Percentiles rank a stretch among this genome's conserved stretches.
Evolutionary conservation across 768 basidiomycete genomes (phyloP).

Genomic region (Coprinellus micaceus): DNA sequence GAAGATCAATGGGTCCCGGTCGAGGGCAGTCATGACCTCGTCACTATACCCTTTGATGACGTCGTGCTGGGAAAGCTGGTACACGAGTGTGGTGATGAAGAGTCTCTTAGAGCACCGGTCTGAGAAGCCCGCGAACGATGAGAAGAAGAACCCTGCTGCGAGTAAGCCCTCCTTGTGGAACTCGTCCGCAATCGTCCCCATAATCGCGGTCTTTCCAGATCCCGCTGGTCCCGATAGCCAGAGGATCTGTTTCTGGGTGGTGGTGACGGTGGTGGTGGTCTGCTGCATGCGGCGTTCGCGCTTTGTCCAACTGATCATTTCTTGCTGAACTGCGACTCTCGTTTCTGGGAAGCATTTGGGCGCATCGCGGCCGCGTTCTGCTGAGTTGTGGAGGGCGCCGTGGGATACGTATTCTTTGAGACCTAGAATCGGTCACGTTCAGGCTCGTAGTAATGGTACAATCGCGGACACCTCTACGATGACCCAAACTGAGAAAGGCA

Average conservation of each 20-base stretch:
- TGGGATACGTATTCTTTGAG: too few species aligned
- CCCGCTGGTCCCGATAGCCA: constrained; percentile 25
- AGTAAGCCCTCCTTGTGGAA: constrained; percentile 16
- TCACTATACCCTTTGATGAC: background rate
- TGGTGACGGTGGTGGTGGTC: background rate
- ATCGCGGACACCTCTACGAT: background rate
- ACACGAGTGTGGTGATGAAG: constrained; percentile 28
- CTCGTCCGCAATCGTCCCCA: constrained; percentile 21
- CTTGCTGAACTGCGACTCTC: too few species aligned
- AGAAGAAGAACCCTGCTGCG: constrained; percentile 36
- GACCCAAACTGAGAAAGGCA: too few species aligned
- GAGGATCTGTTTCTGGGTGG: background rate
- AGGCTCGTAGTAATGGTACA: background rate
- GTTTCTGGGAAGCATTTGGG: background rate
- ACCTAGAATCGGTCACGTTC: too few species aligned
- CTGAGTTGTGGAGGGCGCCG: background rate
- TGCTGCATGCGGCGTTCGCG: too few species aligned
- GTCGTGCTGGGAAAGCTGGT: constrained; percentile 20
- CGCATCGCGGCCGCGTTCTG: background rate
- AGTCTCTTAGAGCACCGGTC: constrained; percentile 18
- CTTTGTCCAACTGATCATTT: background rate
- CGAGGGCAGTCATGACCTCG: background rate
- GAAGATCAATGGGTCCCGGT: constrained; percentile 17
- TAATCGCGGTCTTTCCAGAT: constrained; percentile 25
- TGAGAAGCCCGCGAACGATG: constrained; percentile 16